These are phyloP conservation scores for Podospora fimiseda DNA, from an alignment of 495 filamentous ascomycete species.

Conservation along the genomic window DNA sequence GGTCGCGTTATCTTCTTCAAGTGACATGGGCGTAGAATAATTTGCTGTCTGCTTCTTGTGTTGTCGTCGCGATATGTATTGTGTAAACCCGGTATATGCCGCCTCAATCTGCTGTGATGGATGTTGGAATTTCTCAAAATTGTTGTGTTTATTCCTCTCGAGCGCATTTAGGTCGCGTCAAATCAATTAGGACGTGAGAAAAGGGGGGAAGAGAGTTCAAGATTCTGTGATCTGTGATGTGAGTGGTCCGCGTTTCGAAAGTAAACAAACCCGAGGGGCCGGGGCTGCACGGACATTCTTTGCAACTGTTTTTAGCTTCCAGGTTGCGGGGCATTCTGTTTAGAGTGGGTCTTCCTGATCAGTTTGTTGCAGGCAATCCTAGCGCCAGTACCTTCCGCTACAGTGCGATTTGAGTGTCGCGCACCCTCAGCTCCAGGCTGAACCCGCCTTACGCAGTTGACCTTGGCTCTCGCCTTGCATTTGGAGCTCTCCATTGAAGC, in stretches of 20 bases:
- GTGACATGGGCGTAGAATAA: conserved; percentile 23
- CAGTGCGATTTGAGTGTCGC: neutral
- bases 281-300: neutral
- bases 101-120: too few relatives aligned
- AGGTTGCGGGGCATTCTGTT: neutral
- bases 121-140: too few relatives aligned
- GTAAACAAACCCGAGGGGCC: conserved; percentile 32
- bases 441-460: conserved; percentile 26
- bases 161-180: neutral
- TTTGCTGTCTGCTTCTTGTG: neutral
- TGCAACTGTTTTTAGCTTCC: neutral
- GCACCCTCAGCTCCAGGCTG: conserved; percentile 7
- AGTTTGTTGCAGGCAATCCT: neutral
- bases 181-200: neutral
- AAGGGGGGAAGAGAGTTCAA: neutral
- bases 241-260: conserved; percentile 26
- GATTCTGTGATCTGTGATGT: conserved; percentile 13
- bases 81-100: too few relatives aligned
- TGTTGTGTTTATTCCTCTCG: too few relatives aligned
- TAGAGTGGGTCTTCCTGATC: neutral
- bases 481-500: neutral
- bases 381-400: conserved; percentile 1
- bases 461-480: neutral
- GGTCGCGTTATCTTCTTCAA: conserved; percentile 25
- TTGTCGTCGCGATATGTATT: too few relatives aligned